phyloP scores from a whole-genome alignment of 495 filamentous ascomycete species.

The Hyphodiscus hymeniophilus region DNA sequence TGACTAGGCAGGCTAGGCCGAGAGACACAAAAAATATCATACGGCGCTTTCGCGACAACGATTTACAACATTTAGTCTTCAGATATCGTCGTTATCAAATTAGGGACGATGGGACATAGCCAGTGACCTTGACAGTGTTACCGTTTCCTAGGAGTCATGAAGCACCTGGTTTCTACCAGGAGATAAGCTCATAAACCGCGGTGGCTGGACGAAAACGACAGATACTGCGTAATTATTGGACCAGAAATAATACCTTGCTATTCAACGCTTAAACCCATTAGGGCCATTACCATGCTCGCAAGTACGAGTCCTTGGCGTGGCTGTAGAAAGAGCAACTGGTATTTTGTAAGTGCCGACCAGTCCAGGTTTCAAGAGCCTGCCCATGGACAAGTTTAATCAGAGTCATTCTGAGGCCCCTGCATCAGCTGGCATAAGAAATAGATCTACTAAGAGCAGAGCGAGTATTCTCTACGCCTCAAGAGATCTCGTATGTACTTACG shows the following conservation, averaged over 20 bases:
- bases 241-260: constrained; percentile 20
- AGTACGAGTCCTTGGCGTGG: constrained; percentile 23
- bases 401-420: background rate
- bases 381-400: constrained; percentile 28
- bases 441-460: background rate
- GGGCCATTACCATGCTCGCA: constrained; percentile 22
- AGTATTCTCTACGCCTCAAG: too few species aligned
- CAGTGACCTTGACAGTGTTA: too few species aligned
- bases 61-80: too few species aligned
- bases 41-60: too few species aligned
- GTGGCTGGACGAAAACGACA: constrained; percentile 25
- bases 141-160: too few species aligned
- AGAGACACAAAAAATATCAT: too few species aligned
- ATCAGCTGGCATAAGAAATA: constrained; percentile 3
- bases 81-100: too few species aligned
- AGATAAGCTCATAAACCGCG: constrained; percentile 27
- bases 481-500: too few species aligned
- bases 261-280: constrained; percentile 14
- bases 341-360: constrained; percentile 26
- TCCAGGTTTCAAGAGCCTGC: constrained; percentile 34
- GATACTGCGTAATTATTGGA: constrained; percentile 19
- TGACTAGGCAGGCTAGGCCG: too few species aligned
- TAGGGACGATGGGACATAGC: too few species aligned
- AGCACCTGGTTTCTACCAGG: constrained; percentile 21
- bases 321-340: constrained; percentile 27